Conservation (phyloP, 176 grass and related monocot genomes). For the Eremochloa ophiuroides region DNA sequence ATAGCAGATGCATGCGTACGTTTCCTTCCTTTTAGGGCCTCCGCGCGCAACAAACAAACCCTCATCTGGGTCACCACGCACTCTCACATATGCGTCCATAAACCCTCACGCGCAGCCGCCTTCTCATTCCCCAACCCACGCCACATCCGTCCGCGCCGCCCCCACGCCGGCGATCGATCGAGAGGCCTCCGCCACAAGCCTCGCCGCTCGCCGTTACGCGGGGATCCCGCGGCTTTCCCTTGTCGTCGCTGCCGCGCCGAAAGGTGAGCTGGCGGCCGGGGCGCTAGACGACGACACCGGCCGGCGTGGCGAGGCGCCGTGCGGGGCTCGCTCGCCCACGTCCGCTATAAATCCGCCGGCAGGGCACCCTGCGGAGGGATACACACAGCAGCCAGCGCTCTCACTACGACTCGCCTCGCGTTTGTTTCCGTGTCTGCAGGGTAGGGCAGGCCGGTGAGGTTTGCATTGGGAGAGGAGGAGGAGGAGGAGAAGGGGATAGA, state of each 20-base stretch:
- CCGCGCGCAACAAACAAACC: too few species aligned
- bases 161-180: background rate
- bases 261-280: background rate
- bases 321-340: background rate
- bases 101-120: too few species aligned
- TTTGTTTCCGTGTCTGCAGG: background rate
- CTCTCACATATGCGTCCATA: too few species aligned
- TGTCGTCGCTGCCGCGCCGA: background rate
- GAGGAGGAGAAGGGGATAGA: too few species aligned
- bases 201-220: background rate
- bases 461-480: background rate
- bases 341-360: background rate
- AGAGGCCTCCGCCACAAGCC: background rate
- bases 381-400: background rate
- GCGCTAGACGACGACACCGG: background rate
- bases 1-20: too few species aligned
- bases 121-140: too few species aligned
- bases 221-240: background rate
- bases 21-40: too few species aligned
- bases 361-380: background rate
- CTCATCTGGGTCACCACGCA: too few species aligned
- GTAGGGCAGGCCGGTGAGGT: background rate
- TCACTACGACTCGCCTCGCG: background rate
- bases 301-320: background rate
- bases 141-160: too few species aligned